Evolutionary conservation across 352 stramenopile genomes (phyloP), one percentile per base, ranked within the genome.

Genomic region (Peronospora farinosa): DNA sequence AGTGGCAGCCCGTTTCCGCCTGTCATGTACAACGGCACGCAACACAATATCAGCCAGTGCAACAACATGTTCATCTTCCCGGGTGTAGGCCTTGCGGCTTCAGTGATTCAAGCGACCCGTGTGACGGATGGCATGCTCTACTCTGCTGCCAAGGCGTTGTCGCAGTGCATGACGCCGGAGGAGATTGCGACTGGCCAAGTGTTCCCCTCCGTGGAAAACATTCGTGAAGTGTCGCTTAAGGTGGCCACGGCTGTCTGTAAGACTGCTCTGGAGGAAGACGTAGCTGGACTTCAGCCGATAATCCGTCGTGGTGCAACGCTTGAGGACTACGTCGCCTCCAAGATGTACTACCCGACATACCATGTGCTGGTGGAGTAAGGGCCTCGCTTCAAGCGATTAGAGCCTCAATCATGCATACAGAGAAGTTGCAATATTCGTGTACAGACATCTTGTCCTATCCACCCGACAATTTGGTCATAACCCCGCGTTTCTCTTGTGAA

Each of bases 11-110:
- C 41, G 2, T 47, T 47, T 15, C 27, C 41, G 16, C 41, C 41
- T 38, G 41, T 47, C 41, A 27, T 47, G 41, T 90, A 78, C 60
- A 78, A 97, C 41, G 94, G 91, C 33, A 78, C 79, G 47, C 52
- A 71, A 47, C 87, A 92, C 66, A 60, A 66, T 21, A 72, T 89
- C 58, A 89, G 78, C 53, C 89, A 97, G 67, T 91, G 85, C 65
- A 98, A 98, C 84, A 98, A 98, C 68, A 95, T 97, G 83, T 98
- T 98, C 66, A 95, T 98, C 58, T 99, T 99, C 75, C 95, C 96
- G 27, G 96, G 88, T 37, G 69, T 99, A 37, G 95, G 94, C 30
- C 78, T 98, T 5, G 95, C 89, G 15, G 87, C 86, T 15, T 86
- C 92, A 3, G 68, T 97, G 9, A 86, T 81, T 51, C 78, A 86